Evolutionary conservation across 2,329 filamentous ascomycete species (phyloP), one percentile per base, ranked within the genome.

Genomic region (Bertia moriformis): DNA sequence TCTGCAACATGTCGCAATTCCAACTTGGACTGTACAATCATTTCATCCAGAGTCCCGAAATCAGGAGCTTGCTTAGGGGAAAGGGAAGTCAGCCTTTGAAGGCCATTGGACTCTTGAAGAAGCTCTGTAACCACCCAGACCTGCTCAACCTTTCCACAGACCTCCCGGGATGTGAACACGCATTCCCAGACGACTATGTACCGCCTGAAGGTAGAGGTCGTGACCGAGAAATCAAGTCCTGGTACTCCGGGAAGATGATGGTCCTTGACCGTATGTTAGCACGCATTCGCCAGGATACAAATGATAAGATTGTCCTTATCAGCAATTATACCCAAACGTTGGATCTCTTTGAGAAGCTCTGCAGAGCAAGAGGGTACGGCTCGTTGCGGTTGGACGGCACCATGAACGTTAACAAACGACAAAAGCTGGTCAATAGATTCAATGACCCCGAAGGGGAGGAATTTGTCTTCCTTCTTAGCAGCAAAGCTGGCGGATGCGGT

Each of bases 291-390:
- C 80, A 88, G 50, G 89, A 96, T 51, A 96, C 91, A 1, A 95
- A 94, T 51, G 91, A 98, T 70, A 98, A 98, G 60, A 98, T 98
- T 51, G 91, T 98, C 12, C 73, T 98, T 41, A 98, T 98, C 58
- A 94, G 86, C 59, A 98, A 98, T 54, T 98, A 96, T 60, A 98
- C 91, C 0, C 83, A 91, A 49, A 98, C 91, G 0, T 71, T 98
- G 3, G 91, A 98, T 57, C 69, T 98, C 3, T 96, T 98, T 53
- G 88, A 94, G 48, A 80, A 78, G 44, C 71, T 98, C 5, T 98
- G 91, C 54, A 84, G 89, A 32, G 72, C 76, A 41, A 83, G 87
- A 14, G 73, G 70, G 2, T 98, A 98, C 51, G 89, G 89, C 30
- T 83, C 69, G 47, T 69, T 98, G 39, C 82, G 91, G 19, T 78